Base-by-base conservation (phyloP, 2,329 filamentous ascomycete species). In the Calonectria fujianensis region DNA sequence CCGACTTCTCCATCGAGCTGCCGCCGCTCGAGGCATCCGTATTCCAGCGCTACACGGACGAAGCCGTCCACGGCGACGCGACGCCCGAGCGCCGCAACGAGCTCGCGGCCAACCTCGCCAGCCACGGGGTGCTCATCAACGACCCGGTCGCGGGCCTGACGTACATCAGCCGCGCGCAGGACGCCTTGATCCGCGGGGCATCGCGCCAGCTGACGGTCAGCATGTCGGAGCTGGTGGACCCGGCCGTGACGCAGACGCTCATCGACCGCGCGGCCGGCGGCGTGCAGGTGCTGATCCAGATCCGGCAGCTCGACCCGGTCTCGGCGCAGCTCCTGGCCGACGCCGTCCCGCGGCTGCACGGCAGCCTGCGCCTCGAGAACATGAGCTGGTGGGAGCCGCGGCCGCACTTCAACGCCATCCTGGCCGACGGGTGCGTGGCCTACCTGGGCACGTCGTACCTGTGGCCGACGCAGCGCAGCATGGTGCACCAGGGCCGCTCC, bases 371-470 rank as follows among this genome's bases (percentile, higher is more conserved):
- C 14, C 59, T 63, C 35, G 59, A 63, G 35, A 41, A 63, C 59
- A 10, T 41, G n/a, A 63, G 59, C 59, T 63, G 59, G 59, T 63
- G 59, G 59, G 59, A 63, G 59, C 59, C 59, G 6, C 59, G 59
- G 24, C 59, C 59, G 59, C 59, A 63, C 35, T 63, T 32, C 27
- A 63, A 63, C 35, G 35, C 59, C 59, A 63, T 63, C n/a, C 24
- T 63, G 37, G 59, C 59, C 59, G 59, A 63, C 37, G 59, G 59
- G 3, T 29, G n/a, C n/a, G 41, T 32, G 4, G 59, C 59, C 8
- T 63, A 63, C n/a, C 59, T 63, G n/a, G 59, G 59, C 35, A 63
- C 59, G 59, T 63, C 59, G 35, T 63, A 63, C n/a, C 35, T 63
- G 35, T 63, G 59, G 59, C 59, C 59, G 13, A 63, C 59, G 24